phyloP scores from a whole-genome alignment of 2,329 filamentous ascomycete genomes.

The Bipolaris gigantea region DNA sequence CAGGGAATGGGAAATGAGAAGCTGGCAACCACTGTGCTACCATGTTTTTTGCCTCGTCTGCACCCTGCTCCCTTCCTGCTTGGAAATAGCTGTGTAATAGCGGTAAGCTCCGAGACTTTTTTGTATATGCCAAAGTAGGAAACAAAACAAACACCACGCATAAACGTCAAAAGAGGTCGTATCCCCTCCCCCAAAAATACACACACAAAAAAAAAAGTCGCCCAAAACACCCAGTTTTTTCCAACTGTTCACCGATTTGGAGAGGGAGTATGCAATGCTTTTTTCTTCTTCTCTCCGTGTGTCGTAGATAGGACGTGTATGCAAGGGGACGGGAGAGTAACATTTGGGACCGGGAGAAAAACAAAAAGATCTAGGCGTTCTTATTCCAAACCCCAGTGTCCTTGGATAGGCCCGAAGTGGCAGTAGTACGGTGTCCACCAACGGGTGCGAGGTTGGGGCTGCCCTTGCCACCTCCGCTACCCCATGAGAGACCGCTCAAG shows the following conservation, averaged over 20 bases:
- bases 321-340: not conserved
- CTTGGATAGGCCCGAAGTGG: constrained; percentile 25
- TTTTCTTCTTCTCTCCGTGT: constrained; percentile 7
- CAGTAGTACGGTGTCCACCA: constrained; percentile 32
- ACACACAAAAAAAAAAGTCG: constrained; percentile 17
- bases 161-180: not conserved
- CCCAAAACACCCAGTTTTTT: constrained; percentile 14
- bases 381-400: constrained; percentile 25
- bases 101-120: constrained; percentile 11
- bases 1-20: not conserved
- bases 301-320: not conserved
- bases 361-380: constrained; percentile 18
- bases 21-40: not conserved
- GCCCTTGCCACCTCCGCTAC: constrained; percentile 41
- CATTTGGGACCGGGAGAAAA: not conserved
- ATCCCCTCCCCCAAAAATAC: constrained; percentile 6
- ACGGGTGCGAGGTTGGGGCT: constrained; percentile 42
- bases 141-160: not conserved
- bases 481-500: constrained; percentile 42
- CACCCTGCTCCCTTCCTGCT: not conserved
- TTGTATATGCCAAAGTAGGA: constrained; percentile 12
- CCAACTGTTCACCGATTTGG: constrained; percentile 3
- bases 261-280: constrained; percentile 1
- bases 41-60: not conserved
- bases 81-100: not conserved